phyloP scores from a whole-genome alignment of 2,329 filamentous ascomycete species.

The Calonectria montana region DNA sequence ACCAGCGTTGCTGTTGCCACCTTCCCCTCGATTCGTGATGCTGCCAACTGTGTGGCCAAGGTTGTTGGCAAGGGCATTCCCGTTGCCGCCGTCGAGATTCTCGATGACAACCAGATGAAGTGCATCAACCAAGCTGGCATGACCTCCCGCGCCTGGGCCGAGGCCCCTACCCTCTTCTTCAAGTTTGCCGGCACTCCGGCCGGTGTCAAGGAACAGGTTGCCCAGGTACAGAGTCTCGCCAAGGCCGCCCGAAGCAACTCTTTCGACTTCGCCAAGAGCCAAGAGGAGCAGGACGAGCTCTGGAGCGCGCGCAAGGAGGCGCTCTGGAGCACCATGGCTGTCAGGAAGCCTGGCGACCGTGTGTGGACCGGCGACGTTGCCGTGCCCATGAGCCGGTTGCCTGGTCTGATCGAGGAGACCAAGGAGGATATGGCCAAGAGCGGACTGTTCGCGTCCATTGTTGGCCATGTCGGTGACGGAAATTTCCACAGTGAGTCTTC shows the following conservation, averaged over 20 bases:
- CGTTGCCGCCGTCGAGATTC: conserved; percentile 90
- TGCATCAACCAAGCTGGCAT: conserved; percentile 74
- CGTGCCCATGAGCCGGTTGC: conserved; percentile 79
- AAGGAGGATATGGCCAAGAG: conserved; percentile 57
- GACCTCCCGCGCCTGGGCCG: conserved; percentile 75
- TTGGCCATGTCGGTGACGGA: conserved; percentile 81
- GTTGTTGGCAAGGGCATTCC: conserved; percentile 86
- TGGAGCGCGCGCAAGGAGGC: conserved; percentile 89
- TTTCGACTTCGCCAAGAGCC: conserved; percentile 81
- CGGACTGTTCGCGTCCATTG: conserved; percentile 62
- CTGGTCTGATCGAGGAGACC: conserved; percentile 82
- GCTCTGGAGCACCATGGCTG: conserved; percentile 82
- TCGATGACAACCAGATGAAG: conserved; percentile 91
- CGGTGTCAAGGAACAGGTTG: conserved; percentile 83
- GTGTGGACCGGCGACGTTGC: conserved; percentile 92
- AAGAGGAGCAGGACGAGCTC: conserved; percentile 78
- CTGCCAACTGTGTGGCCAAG: conserved; percentile 81
- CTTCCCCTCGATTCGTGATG: conserved; percentile 70
- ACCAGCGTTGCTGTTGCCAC: conserved; percentile 82
- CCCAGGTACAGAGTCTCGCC: conserved; percentile 73
- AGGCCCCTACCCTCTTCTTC: conserved; percentile 84
- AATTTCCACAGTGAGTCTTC: conserved; percentile 74
- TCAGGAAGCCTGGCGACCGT: conserved; percentile 72
- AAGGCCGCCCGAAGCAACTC: conserved; percentile 70
- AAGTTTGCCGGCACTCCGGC: conserved; percentile 80